These are phyloP conservation scores for Yarrowia sp. DNA, from an alignment of 805 yeast species.

Conservation along the genomic window DNA sequence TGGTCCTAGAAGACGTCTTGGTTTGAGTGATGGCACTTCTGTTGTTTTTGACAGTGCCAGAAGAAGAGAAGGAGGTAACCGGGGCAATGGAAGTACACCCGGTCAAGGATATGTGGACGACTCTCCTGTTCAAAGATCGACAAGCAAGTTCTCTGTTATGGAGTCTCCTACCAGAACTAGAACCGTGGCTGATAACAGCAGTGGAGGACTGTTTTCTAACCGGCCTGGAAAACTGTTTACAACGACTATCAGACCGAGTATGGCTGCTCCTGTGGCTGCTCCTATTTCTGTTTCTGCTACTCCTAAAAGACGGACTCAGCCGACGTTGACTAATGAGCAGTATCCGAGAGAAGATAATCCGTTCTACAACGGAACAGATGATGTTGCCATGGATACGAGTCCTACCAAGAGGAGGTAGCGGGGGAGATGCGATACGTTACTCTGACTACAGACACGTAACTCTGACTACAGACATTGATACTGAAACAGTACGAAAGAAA, in stretches of 20 bases:
- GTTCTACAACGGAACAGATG: constrained; percentile 3
- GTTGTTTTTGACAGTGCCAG: not conserved
- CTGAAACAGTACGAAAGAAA: no score
- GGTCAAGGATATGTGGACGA: not conserved
- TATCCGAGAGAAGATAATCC: constrained; percentile 1
- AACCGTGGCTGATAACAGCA: not conserved
- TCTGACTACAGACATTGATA: no score
- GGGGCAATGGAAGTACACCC: no score
- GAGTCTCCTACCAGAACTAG: not conserved
- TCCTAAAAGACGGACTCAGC: not conserved
- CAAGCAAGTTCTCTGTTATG: not conserved
- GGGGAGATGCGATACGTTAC: no score
- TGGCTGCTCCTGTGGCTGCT: constrained; percentile 8
- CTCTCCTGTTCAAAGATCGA: not conserved
- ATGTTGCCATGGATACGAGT: not conserved
- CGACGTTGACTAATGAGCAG: not conserved
- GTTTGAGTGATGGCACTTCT: not conserved
- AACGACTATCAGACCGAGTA: not conserved
- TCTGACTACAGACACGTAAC: no score
- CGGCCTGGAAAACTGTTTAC: not conserved
- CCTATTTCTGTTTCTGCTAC: not conserved
- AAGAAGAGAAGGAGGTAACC: no score
- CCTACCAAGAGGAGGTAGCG: not conserved
- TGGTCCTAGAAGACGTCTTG: not conserved
- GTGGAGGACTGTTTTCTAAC: not conserved